Evolutionary conservation across 352 stramenopile species (phyloP), one percentile per base, ranked within the genome.

Genomic region (Halophytophthora batemanensis): DNA sequence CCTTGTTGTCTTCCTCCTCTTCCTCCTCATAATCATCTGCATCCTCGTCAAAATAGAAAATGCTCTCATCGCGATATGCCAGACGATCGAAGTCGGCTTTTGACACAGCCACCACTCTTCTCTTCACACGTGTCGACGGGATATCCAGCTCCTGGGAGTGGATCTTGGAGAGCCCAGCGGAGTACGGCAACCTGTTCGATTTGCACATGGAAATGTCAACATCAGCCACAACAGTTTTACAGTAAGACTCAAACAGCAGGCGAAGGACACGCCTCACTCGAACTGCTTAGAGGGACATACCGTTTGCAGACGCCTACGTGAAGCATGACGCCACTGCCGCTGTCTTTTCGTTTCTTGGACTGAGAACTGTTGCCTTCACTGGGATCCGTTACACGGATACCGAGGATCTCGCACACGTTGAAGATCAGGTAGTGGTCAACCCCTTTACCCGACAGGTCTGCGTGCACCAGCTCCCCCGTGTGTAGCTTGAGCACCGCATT

Each of bases 321-420:
- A 19, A 91, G 69, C 43, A 74, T 60, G 17, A 89, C 70, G 10
- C 44, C 51, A 5, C 28, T 56, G 36, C 46, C 51, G 15, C 74
- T 69, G 14, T 62, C 50, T 34, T 57, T 47, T 43, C 69, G 65
- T 42, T 55, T 50, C 46, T 56, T 64, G 3, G 59, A 61, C 42
- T 62, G 61, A 5, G 53, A 60, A 19, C 36, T 48, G 52, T 61
- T 61, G 18, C 68, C 51, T 29, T 68, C 35, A 2, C n/a, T 67
- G 1, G 52, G 49, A 8, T 22, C 41, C 39, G 31, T 54, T 17
- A 77, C 22, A 18, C 66, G 59, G 45, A 91, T 87, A 31, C 70
- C 80, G n/a, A 90, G 22, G 36, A 93, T 89, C 59, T 93, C 77
- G 53, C 80, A 91, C 4, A 93, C 79, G 25, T 90, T 66, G 45